Evolutionary conservation across 192 early-diverging fungal species (phyloP).

Genomic region (Phycomyces blakesleeanus): DNA sequence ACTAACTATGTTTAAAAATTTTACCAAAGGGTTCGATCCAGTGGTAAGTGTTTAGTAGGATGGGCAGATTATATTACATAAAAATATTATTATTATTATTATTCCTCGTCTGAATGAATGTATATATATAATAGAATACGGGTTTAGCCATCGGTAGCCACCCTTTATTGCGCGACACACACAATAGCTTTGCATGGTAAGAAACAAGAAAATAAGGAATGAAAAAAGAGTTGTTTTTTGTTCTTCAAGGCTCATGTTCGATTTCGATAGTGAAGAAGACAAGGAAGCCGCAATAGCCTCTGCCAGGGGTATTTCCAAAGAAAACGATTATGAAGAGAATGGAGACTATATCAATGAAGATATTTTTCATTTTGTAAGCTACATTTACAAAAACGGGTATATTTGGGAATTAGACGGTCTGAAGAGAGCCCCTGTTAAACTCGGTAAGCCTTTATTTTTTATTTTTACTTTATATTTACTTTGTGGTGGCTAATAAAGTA

Average conservation of each 20-base stretch:
- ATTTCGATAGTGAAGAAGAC: too few relatives aligned
- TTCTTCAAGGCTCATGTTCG: too few relatives aligned
- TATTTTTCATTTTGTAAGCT: neutral
- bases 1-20: slow-evolving; percentile 49
- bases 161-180: neutral
- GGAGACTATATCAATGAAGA: neutral
- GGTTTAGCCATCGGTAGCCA: neutral
- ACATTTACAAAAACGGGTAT: neutral
- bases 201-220: neutral
- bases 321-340: neutral
- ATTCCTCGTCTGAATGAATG: neutral
- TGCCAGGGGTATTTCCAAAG: too few relatives aligned
- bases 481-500: too few relatives aligned
- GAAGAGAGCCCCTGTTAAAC: neutral
- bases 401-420: slow-evolving; percentile 5
- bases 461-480: too few relatives aligned
- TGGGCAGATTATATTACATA: too few relatives aligned
- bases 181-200: neutral
- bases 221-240: too few relatives aligned
- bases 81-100: neutral
- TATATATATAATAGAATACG: neutral
- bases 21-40: slow-evolving; percentile 50
- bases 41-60: slow-evolving; percentile 31
- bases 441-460: neutral
- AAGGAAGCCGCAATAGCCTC: too few relatives aligned